Evolutionary conservation across 2,329 filamentous ascomycete species (phyloP).

Genomic region (Aspergillus costaricaensis): DNA sequence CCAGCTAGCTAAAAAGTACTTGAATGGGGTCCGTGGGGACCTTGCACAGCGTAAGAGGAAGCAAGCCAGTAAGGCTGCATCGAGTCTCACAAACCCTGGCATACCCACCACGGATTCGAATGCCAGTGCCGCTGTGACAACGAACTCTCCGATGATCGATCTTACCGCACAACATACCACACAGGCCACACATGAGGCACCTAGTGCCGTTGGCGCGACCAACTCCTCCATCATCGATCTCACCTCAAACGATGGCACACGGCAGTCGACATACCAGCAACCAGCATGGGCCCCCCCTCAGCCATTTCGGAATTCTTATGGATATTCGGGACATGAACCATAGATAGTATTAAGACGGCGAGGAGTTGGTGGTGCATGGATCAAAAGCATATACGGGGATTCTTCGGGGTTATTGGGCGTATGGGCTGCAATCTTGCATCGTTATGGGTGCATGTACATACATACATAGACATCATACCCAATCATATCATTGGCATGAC

Average conservation of each 20-base stretch:
- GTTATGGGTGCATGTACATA: too few relatives aligned
- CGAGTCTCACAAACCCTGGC: not conserved
- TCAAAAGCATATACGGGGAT: too few relatives aligned
- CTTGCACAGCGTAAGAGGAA: conserved; percentile 55
- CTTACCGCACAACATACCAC: not conserved
- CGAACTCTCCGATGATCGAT: not conserved
- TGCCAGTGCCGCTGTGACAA: not conserved
- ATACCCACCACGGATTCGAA: not conserved
- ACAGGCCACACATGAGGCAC: too few relatives aligned
- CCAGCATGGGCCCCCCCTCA: not conserved
- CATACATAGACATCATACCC: too few relatives aligned
- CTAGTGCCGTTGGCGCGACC: not conserved
- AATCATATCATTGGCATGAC: too few relatives aligned
- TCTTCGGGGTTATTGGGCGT: too few relatives aligned
- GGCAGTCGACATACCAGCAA: not conserved
- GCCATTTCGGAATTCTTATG: too few relatives aligned
- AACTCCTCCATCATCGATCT: not conserved
- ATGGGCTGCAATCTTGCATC: too few relatives aligned
- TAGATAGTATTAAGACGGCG: too few relatives aligned
- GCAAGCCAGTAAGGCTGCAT: conserved; percentile 21
- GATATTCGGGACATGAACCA: too few relatives aligned
- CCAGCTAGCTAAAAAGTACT: conserved; percentile 57
- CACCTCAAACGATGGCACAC: not conserved
- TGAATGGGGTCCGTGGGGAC: conserved; percentile 58
- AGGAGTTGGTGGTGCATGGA: too few relatives aligned